These are phyloP conservation scores for Oidium heveae DNA, from an alignment of 2,329 filamentous ascomycete species.

Conservation along the genomic window DNA sequence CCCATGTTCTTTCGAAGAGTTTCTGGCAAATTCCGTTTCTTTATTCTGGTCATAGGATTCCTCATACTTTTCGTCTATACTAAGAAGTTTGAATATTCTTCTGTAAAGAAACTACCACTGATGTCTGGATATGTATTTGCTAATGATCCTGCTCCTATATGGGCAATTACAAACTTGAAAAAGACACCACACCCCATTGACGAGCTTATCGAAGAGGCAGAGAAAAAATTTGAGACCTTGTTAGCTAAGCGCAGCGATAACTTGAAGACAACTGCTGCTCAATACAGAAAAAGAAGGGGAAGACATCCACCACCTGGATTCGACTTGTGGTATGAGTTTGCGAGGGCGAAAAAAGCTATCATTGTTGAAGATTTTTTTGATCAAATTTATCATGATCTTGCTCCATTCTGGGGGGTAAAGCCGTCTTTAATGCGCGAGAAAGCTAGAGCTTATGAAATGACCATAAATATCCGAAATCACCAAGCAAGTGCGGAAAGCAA, in stretches of 20 bases:
- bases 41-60: slow-evolving; percentile 2
- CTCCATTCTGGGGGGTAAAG: slow-evolving; percentile 20
- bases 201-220: slow-evolving; percentile 18
- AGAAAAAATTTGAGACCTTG: slow-evolving; percentile 16
- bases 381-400: slow-evolving; percentile 25
- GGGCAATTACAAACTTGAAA: slow-evolving; percentile 2
- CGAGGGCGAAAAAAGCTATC: slow-evolving; percentile 23
- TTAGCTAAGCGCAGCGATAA: slow-evolving; percentile 19
- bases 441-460: slow-evolving; percentile 31
- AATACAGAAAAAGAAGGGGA: slow-evolving; percentile 29
- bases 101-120: slow-evolving; percentile 2
- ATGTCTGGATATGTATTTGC: slow-evolving; percentile 2
- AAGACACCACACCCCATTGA: slow-evolving; percentile 19
- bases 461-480: slow-evolving; percentile 29
- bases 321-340: slow-evolving; percentile 31
- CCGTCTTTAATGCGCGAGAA: slow-evolving; percentile 24
- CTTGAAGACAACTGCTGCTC: slow-evolving; percentile 20
- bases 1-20: slow-evolving; percentile 10
- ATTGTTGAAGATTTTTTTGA: slow-evolving; percentile 36
- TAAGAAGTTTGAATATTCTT: slow-evolving; percentile 1
- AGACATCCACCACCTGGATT: slow-evolving; percentile 38
- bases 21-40: slow-evolving; percentile 7
- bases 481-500: slow-evolving; percentile 21
- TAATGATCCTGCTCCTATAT: not conserved
- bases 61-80: slow-evolving; percentile 4